These are phyloP conservation scores for Fusarium circinatum DNA, from an alignment of 2,329 filamentous ascomycete species.

Conservation along the genomic window DNA sequence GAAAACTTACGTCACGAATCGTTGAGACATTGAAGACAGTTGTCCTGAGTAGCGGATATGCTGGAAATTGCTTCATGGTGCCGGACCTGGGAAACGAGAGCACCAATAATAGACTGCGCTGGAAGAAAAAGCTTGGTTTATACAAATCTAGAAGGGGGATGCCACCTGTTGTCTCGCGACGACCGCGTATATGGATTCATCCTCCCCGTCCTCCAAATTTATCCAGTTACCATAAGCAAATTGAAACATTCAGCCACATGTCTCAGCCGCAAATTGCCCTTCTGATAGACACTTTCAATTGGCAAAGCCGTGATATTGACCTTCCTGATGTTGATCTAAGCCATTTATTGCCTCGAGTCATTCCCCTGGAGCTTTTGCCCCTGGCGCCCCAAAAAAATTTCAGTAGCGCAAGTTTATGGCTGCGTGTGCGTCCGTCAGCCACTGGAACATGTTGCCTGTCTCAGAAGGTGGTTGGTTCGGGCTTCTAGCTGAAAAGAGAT, in stretches of 20 bases:
- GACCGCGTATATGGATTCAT: not conserved
- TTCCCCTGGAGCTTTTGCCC: not conserved
- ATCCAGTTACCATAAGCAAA: not conserved
- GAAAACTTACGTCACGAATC: too few species aligned
- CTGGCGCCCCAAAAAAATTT: not conserved
- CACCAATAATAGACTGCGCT: too few species aligned
- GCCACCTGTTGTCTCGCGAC: too few species aligned
- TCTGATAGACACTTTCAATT: not conserved
- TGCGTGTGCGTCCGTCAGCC: not conserved
- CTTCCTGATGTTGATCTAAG: not conserved
- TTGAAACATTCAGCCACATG: not conserved
- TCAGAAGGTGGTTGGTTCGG: not conserved
- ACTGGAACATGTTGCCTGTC: not conserved
- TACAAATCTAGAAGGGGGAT: not conserved
- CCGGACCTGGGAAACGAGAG: too few species aligned
- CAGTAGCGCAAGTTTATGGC: not conserved
- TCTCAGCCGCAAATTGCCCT: not conserved
- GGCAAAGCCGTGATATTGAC: not conserved
- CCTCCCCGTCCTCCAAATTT: not conserved
- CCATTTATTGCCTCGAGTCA: not conserved
- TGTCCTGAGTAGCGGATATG: not conserved
- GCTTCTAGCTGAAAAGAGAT: not conserved
- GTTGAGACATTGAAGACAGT: rapidly evolving
- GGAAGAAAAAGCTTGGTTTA: not conserved
- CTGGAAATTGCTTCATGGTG: not conserved